Percentiles rank a stretch among this genome's conserved stretches.
These are phyloP conservation scores for Thraustotheca clavata DNA, from an alignment of 352 stramenopile genomes.

Conservation along the genomic window DNA sequence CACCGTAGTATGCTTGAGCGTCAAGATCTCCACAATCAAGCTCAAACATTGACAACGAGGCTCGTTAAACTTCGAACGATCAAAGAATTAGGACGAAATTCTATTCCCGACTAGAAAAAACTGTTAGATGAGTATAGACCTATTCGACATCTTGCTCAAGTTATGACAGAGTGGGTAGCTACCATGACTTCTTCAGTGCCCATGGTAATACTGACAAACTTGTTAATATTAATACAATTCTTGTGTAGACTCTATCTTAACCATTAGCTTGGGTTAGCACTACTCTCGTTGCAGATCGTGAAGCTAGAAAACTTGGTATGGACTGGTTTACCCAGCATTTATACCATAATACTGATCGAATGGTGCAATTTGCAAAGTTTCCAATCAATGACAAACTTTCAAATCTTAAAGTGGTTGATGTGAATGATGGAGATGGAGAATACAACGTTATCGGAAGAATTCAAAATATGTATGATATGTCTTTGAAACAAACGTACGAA, in stretches of 20 bases:
- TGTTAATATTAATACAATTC: too few relatives aligned
- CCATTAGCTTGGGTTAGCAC: background rate
- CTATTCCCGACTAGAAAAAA: background rate
- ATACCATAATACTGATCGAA: slow-evolving; percentile 7
- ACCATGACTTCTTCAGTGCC: background rate
- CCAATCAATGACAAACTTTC: background rate
- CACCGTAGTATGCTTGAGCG: background rate
- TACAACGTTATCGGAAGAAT: background rate
- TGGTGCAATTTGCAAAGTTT: background rate
- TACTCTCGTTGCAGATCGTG: background rate
- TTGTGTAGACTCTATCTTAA: background rate
- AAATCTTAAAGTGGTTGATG: background rate
- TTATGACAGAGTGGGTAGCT: background rate
- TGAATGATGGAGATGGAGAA: background rate
- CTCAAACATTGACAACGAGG: background rate
- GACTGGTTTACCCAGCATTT: slow-evolving; percentile 14
- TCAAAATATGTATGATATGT: background rate
- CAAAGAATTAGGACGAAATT: background rate
- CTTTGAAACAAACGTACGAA: background rate
- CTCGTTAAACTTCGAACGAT: background rate
- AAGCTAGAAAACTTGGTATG: slow-evolving; percentile 5
- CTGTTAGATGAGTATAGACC: background rate
- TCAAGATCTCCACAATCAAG: background rate
- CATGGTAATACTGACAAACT: too few relatives aligned
- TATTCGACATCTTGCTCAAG: background rate